Percentiles rank a stretch among this genome's conserved stretches.
These are phyloP conservation scores for Stephania cephalantha DNA, from an alignment of 164 flowering plant species.

Conservation along the genomic window DNA sequence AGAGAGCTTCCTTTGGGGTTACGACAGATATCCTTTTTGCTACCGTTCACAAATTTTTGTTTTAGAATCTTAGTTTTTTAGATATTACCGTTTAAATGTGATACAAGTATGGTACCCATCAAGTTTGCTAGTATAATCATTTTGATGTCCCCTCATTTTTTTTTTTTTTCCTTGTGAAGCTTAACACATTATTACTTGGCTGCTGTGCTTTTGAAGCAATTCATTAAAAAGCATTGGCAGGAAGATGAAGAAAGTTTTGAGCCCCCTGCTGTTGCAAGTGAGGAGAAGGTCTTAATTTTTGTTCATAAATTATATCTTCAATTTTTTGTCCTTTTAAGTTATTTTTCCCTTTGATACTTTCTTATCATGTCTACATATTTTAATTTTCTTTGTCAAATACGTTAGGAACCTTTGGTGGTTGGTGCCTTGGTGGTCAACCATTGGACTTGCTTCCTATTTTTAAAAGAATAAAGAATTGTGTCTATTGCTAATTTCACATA, in stretches of 20 bases:
- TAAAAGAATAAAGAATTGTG: too few relatives aligned
- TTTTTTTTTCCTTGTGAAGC: constrained; percentile 21
- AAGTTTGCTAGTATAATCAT: not conserved
- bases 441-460: not conserved
- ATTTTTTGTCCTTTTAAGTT: not conserved
- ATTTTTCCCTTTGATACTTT: not conserved
- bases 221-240: constrained; percentile 85
- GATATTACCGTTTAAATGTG: not conserved
- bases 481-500: too few relatives aligned
- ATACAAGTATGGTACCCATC: too few relatives aligned
- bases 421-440: not conserved
- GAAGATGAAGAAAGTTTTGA: constrained; percentile 77
- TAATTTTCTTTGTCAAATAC: not conserved
- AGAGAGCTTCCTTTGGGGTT: constrained; percentile 65
- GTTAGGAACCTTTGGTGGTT: not conserved
- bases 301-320: constrained; percentile 1
- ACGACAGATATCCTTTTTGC: constrained; percentile 88
- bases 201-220: constrained; percentile 87
- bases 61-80: not conserved
- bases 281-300: constrained; percentile 58
- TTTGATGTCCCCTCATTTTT: not conserved
- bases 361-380: not conserved
- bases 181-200: constrained; percentile 76
- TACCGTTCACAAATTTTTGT: not conserved
- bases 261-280: constrained; percentile 62